Base-by-base conservation (phyloP, 2,329 filamentous ascomycete genomes). In the Ceratocystis smalleyi region DNA sequence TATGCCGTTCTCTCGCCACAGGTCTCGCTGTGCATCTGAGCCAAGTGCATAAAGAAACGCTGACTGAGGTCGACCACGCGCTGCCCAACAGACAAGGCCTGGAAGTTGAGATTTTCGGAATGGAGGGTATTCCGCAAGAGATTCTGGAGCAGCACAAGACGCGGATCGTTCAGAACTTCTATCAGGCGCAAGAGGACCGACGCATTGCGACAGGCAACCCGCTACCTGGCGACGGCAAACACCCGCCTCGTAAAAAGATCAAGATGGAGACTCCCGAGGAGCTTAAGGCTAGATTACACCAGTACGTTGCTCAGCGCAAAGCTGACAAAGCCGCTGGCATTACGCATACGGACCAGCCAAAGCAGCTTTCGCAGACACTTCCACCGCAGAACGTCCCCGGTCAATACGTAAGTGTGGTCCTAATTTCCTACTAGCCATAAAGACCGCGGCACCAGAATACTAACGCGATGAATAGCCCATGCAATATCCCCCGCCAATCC, bases 1-100 rank as follows among this genome's bases (percentile, higher is more conserved):
- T 5, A 35, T 57, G 5, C 60, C 62, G 22, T 69, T 24, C 6
- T 40, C 8, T 10, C 35, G 0, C 4, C 12, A 32, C 7, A 95
- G 91, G 94, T 78, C 83, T 99, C 67, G 89, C 88, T 43, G 94
- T 99, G 64, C 94, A 99, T 74, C 88, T 97, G 89, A 95, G 92
- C 73, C 94, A 99, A 74, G 94, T 99, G 59, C 94, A 99, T 79
- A 99, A 99, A 75, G 91, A 96, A 74, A 88, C 86, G 35, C 81
- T 97, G 61, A 84, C 83, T 22, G 83, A 85, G 55, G 91, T 99
- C 71, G 92, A 96, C 70, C 96, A 97, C 79, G 91, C 94, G 61
- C 81, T 96, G 2, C 86, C 88, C 0, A 92, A 92, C 71, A 85
- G 94, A 68, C 84, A 89, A 68, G 87, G 87, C 66, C 83, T 95